phyloP scores from a whole-genome alignment of 2,329 filamentous ascomycete species.

The Aureobasidium leucospermi region DNA sequence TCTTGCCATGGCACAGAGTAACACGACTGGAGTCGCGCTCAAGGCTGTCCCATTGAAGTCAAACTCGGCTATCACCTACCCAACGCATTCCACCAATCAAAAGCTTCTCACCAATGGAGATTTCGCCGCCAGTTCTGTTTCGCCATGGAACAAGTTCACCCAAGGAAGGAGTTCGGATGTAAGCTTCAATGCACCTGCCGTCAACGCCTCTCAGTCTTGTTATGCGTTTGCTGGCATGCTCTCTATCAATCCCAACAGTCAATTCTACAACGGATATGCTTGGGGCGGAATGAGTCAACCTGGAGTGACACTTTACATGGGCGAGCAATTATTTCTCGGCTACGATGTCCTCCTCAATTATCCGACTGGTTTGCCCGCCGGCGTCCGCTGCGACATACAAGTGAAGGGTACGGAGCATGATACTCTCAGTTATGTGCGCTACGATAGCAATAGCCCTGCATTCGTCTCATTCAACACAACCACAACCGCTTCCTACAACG shows the following conservation, averaged over 20 bases:
- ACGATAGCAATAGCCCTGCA: slow-evolving; percentile 4
- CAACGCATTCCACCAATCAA: not conserved
- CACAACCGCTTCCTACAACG: not conserved
- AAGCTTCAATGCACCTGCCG: not conserved
- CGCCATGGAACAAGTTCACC: not conserved
- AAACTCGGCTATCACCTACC: not conserved
- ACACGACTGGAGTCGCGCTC: not conserved
- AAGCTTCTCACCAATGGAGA: slow-evolving; percentile 4
- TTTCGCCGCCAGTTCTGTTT: not conserved
- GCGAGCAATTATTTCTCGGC: not conserved
- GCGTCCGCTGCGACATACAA: slow-evolving; percentile 8
- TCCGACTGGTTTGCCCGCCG: not conserved
- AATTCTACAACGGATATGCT: slow-evolving; percentile 12
- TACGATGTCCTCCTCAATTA: slow-evolving; percentile 9
- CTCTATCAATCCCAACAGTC: not conserved
- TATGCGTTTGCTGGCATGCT: slow-evolving; percentile 11
- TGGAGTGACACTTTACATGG: slow-evolving; percentile 4
- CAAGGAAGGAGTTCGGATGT: slow-evolving; percentile 9
- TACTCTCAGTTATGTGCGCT: slow-evolving; percentile 11
- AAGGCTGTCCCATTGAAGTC: slow-evolving; percentile 5
- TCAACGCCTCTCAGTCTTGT: not conserved
- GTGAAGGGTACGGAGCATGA: slow-evolving; percentile 4
- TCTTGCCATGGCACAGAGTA: slow-evolving; percentile 11
- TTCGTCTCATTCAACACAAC: slow-evolving; percentile 5
- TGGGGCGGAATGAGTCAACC: slow-evolving; percentile 3